phyloP scores from a whole-genome alignment of 441 rosid genomes.

The Flueggea neowawraea region DNA sequence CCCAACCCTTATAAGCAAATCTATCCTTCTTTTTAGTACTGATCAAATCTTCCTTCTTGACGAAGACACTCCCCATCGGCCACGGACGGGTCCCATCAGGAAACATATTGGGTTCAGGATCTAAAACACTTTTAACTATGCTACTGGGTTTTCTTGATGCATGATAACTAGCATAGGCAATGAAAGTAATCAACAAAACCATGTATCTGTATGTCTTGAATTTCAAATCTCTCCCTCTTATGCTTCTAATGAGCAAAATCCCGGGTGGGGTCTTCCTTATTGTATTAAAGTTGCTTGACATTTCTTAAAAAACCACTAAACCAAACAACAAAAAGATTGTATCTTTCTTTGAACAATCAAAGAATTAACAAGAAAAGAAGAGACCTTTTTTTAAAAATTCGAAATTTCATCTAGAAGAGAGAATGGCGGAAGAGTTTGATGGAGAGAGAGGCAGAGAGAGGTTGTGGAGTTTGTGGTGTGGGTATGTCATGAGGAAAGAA shows the following conservation, averaged over 20 bases:
- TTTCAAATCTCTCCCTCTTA: conserved; percentile 72
- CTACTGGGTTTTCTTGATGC: conserved; percentile 93
- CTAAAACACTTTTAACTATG: conserved; percentile 83
- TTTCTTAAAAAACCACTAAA: conserved; percentile 3
- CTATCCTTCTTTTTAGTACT: neutral
- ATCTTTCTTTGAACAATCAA: neutral
- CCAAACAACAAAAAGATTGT: neutral
- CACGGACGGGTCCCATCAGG: conserved; percentile 27
- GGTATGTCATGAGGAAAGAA: neutral
- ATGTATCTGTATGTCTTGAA: conserved; percentile 59
- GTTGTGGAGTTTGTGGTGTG: neutral
- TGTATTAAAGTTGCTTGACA: conserved; percentile 33
- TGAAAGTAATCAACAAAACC: conserved; percentile 64
- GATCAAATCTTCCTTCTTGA: conserved; percentile 16
- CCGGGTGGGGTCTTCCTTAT: conserved; percentile 72
- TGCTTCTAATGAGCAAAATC: conserved; percentile 44
- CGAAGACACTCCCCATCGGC: conserved; percentile 57
- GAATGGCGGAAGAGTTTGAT: neutral
- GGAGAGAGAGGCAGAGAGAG: conserved; percentile 17
- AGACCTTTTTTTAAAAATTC: neutral
- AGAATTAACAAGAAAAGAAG: neutral
- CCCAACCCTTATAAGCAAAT: conserved; percentile 54
- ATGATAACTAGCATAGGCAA: conserved; percentile 77
- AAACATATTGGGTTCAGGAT: conserved; percentile 29
- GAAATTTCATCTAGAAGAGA: conserved; percentile 1